Conservation (phyloP, 2,329 filamentous ascomycete species). For the Microcyclosporella mali region DNA sequence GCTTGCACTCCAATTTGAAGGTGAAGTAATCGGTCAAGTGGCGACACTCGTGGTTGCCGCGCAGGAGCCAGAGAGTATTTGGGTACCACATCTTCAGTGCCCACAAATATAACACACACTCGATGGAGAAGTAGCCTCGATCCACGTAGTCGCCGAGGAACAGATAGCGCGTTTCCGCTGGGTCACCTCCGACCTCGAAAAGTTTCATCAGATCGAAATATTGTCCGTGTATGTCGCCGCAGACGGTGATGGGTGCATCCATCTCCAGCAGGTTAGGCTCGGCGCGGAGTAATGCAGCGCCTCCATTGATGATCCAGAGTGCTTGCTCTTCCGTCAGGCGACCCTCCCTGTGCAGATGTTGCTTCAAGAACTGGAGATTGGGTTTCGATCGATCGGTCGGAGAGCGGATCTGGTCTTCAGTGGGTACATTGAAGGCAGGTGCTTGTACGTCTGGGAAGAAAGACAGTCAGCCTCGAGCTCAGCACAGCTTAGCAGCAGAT, state of each 20-base stretch:
- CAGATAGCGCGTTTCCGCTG: slow-evolving; percentile 89
- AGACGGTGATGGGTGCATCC: slow-evolving; percentile 98
- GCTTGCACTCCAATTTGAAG: slow-evolving; percentile 99
- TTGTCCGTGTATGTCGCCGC: slow-evolving; percentile 95
- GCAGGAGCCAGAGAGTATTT: slow-evolving; percentile 91
- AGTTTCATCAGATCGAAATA: slow-evolving; percentile 99
- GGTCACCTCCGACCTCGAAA: slow-evolving; percentile 96
- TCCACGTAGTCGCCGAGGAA: slow-evolving; percentile 98
- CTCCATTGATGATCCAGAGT: slow-evolving; percentile 85
- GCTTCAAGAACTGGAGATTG: slow-evolving; percentile 89
- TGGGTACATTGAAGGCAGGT: slow-evolving; percentile 85
- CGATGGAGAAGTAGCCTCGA: slow-evolving; percentile 96
- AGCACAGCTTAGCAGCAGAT: neutral
- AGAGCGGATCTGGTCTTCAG: slow-evolving; percentile 90
- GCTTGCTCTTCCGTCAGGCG: slow-evolving; percentile 96
- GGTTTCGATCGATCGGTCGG: slow-evolving; percentile 81
- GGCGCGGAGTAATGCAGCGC: slow-evolving; percentile 76
- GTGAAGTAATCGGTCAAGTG: slow-evolving; percentile 99
- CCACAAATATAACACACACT: slow-evolving; percentile 98
- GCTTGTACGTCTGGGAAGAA: slow-evolving; percentile 78
- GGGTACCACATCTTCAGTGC: slow-evolving; percentile 98
- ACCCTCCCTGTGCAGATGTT: slow-evolving; percentile 96
- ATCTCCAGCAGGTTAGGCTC: slow-evolving; percentile 98
- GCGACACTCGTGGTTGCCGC: slow-evolving; percentile 96
- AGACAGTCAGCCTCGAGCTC: slow-evolving; percentile 15